Conservation (phyloP, 2,329 filamentous ascomycete species). For the Pyricularia sp. region DNA sequence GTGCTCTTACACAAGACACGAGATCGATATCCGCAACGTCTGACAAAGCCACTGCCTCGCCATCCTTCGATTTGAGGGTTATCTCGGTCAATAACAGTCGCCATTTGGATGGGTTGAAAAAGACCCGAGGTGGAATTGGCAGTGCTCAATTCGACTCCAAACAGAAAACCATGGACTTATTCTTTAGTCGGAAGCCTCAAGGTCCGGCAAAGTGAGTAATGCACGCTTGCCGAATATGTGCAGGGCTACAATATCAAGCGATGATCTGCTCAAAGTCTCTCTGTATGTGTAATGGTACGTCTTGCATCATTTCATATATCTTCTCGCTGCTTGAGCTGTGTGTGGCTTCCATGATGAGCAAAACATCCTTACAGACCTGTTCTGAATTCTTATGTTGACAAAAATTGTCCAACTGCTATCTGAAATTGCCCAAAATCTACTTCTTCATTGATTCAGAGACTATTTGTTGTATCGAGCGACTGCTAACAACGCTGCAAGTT, state of each 20-base stretch:
- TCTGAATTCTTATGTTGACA: conserved; percentile 66
- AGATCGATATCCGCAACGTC: neutral
- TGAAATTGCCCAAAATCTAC: conserved; percentile 26
- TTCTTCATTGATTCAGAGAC: neutral
- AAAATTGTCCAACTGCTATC: conserved; percentile 75
- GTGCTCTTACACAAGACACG: neutral
- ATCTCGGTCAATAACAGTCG: conserved; percentile 52
- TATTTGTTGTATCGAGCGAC: neutral
- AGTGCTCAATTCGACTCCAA: conserved; percentile 65
- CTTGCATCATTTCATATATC: neutral
- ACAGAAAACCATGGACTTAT: conserved; percentile 68
- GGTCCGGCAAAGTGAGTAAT: neutral
- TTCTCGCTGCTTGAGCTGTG: neutral
- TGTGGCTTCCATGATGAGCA: neutral
- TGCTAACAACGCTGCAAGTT: neutral
- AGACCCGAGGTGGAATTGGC: conserved; percentile 74
- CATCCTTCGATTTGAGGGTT: neutral
- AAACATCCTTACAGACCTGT: conserved; percentile 64
- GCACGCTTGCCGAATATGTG: neutral
- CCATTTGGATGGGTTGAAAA: conserved; percentile 66
- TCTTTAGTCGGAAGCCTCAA: conserved; percentile 42
- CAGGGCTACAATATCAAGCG: neutral
- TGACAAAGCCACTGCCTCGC: neutral
- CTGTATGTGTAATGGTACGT: neutral
- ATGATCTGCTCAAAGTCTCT: neutral